Percentiles rank a stretch among this genome's conserved stretches.
phyloP scores from a whole-genome alignment of 768 basidiomycete species.

The Tulasnella sp. region DNA sequence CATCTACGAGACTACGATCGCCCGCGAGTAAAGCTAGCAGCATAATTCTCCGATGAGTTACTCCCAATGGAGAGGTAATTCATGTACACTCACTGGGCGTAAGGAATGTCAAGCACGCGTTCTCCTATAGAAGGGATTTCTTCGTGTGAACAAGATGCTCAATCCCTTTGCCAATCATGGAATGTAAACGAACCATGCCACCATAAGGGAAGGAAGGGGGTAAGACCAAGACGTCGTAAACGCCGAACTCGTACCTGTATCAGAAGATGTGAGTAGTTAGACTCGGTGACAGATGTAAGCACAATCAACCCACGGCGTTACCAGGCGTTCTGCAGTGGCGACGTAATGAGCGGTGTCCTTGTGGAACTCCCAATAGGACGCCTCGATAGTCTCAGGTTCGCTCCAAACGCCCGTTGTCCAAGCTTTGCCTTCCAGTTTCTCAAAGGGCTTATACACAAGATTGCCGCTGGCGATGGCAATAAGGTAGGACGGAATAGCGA shows the following conservation, averaged over 20 bases:
- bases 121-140: constrained; percentile 45
- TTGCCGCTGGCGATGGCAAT: constrained; percentile 84
- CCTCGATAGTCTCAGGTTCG: constrained; percentile 70
- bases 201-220: constrained; percentile 91
- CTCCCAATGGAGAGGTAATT: not conserved
- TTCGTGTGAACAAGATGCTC: not conserved
- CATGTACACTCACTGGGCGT: constrained; percentile 55
- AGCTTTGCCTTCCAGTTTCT: constrained; percentile 42
- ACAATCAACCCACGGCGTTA: constrained; percentile 4
- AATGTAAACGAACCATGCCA: constrained; percentile 48
- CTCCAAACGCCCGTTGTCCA: constrained; percentile 88
- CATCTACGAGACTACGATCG: constrained; percentile 76
- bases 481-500: constrained; percentile 84
- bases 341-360: constrained; percentile 66
- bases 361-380: constrained; percentile 75
- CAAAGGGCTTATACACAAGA: constrained; percentile 50
- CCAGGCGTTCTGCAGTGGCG: not conserved
- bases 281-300: not conserved
- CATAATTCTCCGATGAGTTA: not conserved
- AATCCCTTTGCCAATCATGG: not conserved
- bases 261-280: not conserved
- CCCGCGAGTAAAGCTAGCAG: constrained; percentile 64
- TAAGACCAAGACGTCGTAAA: constrained; percentile 80
- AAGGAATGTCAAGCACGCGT: constrained; percentile 75
- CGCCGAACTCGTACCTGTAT: constrained; percentile 56